Evolutionary conservation across 2,329 filamentous ascomycete genomes (phyloP).

Genomic region (Epicoccum sorghinum): DNA sequence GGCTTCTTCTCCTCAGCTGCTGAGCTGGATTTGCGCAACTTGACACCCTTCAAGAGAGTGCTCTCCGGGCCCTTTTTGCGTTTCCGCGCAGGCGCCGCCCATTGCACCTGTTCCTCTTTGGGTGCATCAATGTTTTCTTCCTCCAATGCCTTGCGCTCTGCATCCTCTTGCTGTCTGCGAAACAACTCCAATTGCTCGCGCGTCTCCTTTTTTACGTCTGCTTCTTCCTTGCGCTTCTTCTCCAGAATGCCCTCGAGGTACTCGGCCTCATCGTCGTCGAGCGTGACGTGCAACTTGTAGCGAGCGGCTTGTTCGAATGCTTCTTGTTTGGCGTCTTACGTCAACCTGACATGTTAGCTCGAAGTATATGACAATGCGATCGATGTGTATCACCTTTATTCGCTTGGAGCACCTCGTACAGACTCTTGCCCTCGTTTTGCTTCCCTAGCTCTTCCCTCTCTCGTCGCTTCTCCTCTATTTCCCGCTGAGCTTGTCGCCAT

Average conservation of each 20-base stretch:
- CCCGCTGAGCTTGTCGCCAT: slow-evolving; percentile 69
- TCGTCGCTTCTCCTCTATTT: slow-evolving; percentile 66
- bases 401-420: slow-evolving; percentile 78
- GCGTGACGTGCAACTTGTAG: slow-evolving; percentile 76
- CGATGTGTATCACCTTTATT: slow-evolving; percentile 69
- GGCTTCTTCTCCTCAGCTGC: slow-evolving; percentile 19
- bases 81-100: slow-evolving; percentile 58
- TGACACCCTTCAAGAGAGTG: slow-evolving; percentile 50
- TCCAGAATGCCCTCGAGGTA: slow-evolving; percentile 70
- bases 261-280: slow-evolving; percentile 80
- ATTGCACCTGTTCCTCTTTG: slow-evolving; percentile 54
- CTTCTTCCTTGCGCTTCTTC: slow-evolving; percentile 62
- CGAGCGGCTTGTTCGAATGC: slow-evolving; percentile 77
- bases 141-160: slow-evolving; percentile 56
- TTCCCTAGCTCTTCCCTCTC: slow-evolving; percentile 60
- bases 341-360: slow-evolving; percentile 43
- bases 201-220: slow-evolving; percentile 63
- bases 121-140: slow-evolving; percentile 45
- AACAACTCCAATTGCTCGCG: slow-evolving; percentile 64
- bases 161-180: slow-evolving; percentile 64
- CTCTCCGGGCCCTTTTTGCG: slow-evolving; percentile 55
- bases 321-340: slow-evolving; percentile 79
- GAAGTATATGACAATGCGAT: no score
- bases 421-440: slow-evolving; percentile 62
- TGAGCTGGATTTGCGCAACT: slow-evolving; percentile 49